These are phyloP conservation scores for Tuber melanosporum DNA, from an alignment of 495 filamentous ascomycete species.

Conservation along the genomic window DNA sequence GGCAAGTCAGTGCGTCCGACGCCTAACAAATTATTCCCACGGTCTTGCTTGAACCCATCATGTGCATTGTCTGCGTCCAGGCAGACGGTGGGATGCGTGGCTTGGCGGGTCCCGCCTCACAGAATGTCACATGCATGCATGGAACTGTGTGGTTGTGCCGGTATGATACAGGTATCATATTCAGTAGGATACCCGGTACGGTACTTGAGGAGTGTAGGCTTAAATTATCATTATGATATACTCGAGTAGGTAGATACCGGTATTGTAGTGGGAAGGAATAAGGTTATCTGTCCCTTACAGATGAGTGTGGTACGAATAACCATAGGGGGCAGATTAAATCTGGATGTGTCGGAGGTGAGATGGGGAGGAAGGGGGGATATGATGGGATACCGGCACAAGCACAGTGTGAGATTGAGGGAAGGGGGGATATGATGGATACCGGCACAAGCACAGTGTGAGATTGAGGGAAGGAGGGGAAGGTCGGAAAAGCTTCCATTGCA, in stretches of 20 bases:
- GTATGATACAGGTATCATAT: too few relatives aligned
- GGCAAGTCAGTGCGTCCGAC: not conserved
- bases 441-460: too few relatives aligned
- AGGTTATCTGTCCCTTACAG: not conserved
- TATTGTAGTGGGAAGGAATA: not conserved
- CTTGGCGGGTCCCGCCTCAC: not conserved
- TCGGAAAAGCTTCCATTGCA: not conserved
- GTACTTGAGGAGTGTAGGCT: not conserved
- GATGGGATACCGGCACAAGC: too few relatives aligned
- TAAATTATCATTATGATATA: not conserved
- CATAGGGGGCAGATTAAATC: not conserved
- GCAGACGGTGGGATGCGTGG: not conserved
- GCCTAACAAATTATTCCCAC: not conserved
- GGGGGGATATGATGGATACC: too few relatives aligned
- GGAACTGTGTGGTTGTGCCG: not conserved
- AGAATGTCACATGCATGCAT: not conserved
- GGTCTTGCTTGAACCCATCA: not conserved
- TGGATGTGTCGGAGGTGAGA: not conserved
- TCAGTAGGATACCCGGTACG: too few relatives aligned
- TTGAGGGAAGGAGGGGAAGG: too few relatives aligned
- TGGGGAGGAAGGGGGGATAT: not conserved
- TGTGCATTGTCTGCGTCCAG: not conserved
- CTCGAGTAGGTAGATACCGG: too few relatives aligned
- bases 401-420: too few relatives aligned
- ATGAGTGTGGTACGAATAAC: not conserved